Evolutionary conservation across 2,329 filamentous ascomycete species (phyloP), one percentile per base, ranked within the genome.

Genomic region (Ophiostoma perfectum): DNA sequence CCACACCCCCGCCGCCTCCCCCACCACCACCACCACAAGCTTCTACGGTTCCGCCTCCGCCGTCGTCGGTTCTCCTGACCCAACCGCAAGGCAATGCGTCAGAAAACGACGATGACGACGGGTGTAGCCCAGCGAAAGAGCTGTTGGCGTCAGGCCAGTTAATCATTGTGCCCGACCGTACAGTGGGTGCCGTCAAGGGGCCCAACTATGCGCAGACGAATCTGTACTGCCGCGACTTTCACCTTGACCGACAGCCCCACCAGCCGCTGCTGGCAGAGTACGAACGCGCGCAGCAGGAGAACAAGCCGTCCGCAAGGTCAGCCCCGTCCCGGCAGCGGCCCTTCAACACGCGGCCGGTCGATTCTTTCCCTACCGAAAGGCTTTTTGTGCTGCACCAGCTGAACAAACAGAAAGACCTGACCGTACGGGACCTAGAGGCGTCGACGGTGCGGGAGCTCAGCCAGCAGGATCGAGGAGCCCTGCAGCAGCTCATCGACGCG

Each of bases 171-270:
- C 74, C 76, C 0, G 80, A 85, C 71, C 81, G 78, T 1, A 79
- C 79, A 5, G 75, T 88, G 41, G 86, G 86, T 41, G 83, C 80
- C 5, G 79, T 87, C 1, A 82, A 89, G 72, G 87, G 86, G 1
- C 81, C 82, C 0, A 75, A 76, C 2, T 89, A 89, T 72, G 70
- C 76, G 0, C 71, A 75, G 1, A 81, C 82, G 0, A 77, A 77
- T 1, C 75, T 86, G 2, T 87, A 80, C 72, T 76, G 81, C 4
- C 73, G 70, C 5, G 82, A 86, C 5, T 80, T 80, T 0, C 86
- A 88, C 71, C 71, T 79, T 2, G 73, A 82, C 18, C 74, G 76
- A 2, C 79, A 86, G 58, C 77, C 78, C 0, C 68, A 67, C 1
- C 75, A 74, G 47, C 84, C 82, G 2, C 77, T 88, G 5, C 72